Conservation (phyloP, 106 monocot species). For the Dendrobium chrysotoxum region DNA sequence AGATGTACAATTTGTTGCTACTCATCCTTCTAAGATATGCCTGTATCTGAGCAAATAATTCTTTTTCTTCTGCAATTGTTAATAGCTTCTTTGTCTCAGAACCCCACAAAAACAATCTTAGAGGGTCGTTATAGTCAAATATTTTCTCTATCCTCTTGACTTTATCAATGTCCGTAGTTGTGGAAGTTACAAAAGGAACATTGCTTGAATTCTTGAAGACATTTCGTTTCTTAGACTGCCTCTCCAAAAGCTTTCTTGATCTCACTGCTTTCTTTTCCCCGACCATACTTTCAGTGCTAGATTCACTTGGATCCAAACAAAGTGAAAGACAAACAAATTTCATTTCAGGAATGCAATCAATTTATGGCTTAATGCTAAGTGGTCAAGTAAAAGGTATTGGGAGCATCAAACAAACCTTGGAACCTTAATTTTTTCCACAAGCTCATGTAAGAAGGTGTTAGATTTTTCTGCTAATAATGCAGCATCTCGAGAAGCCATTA, state of each 20-base stretch:
- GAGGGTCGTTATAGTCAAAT: slow-evolving; percentile 51
- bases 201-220: slow-evolving; percentile 21
- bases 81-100: slow-evolving; percentile 64
- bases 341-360: background rate
- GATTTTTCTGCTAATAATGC: slow-evolving; percentile 43
- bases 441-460: slow-evolving; percentile 1
- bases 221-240: slow-evolving; percentile 49
- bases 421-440: slow-evolving; percentile 9
- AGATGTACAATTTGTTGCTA: background rate
- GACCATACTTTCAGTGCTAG: slow-evolving; percentile 4
- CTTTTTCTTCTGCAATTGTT: slow-evolving; percentile 71
- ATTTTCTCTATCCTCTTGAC: slow-evolving; percentile 42
- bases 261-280: slow-evolving; percentile 21
- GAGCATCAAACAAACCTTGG: slow-evolving; percentile 17
- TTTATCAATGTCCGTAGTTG: slow-evolving; percentile 7
- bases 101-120: slow-evolving; percentile 57
- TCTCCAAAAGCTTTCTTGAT: slow-evolving; percentile 46
- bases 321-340: background rate
- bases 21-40: slow-evolving; percentile 23
- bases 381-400: background rate
- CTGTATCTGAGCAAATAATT: slow-evolving; percentile 62
- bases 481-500: slow-evolving; percentile 49
- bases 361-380: background rate
- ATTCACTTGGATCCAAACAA: slow-evolving; percentile 22
- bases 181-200: slow-evolving; percentile 9